A percentile compares a stretch with the other conserved stretches of the same genome.
Evolutionary conservation across 2,329 filamentous ascomycete genomes (phyloP).

Genomic region (Fusarium annulatum): DNA sequence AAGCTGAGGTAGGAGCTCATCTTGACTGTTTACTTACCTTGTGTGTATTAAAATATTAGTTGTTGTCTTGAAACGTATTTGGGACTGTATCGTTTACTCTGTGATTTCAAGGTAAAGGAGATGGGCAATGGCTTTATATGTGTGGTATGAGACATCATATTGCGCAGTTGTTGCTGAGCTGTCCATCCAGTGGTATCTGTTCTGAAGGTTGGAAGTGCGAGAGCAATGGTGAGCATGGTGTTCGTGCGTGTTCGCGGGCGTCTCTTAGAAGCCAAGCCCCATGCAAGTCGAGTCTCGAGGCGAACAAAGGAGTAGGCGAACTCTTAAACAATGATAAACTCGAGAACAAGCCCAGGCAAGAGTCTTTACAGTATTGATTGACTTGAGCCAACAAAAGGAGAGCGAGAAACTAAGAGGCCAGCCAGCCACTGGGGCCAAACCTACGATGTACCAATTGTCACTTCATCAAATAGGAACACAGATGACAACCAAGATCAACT

Average conservation of each 20-base stretch:
- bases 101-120: not conserved
- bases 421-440: not conserved
- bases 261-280: not conserved
- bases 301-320: not conserved
- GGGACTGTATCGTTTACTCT: not conserved
- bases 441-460: no score
- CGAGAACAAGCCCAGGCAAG: rapidly evolving
- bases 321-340: not conserved
- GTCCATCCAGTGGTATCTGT: not conserved
- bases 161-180: not conserved
- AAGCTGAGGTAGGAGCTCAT: constrained; percentile 15
- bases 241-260: not conserved
- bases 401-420: not conserved
- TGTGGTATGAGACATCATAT: no score
- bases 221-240: not conserved
- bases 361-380: no score
- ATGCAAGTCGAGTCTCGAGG: not conserved
- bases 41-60: not conserved
- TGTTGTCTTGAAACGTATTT: not conserved
- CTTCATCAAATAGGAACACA: not conserved
- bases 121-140: not conserved
- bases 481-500: not conserved
- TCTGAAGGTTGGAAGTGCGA: not conserved
- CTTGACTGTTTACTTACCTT: not conserved
- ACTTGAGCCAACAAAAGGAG: no score